phyloP scores from a whole-genome alignment of 2,329 filamentous ascomycete species.

The Scopulariopsis brevicaulis region DNA sequence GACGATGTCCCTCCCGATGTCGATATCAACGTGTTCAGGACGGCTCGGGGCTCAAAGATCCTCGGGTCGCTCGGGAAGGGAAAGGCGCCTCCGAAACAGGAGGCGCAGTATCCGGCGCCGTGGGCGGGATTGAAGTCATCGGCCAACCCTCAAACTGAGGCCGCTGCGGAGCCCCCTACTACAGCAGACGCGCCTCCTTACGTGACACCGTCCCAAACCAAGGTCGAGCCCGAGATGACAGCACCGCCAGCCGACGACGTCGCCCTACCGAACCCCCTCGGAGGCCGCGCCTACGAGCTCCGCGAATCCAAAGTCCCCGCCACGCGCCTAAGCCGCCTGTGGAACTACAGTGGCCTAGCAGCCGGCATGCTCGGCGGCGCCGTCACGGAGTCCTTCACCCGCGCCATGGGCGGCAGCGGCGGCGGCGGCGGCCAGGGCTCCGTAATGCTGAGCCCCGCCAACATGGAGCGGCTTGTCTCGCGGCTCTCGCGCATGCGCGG shows the following conservation, averaged over 20 bases:
- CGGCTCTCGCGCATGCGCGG: conserved; percentile 95
- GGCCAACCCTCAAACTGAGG: background rate
- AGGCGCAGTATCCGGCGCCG: conserved; percentile 4
- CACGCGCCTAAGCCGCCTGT: conserved; percentile 73
- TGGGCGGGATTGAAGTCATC: background rate
- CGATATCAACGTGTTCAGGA: conserved; percentile 22
- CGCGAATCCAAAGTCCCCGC: conserved; percentile 85
- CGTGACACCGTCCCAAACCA: background rate
- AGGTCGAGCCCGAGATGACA: background rate
- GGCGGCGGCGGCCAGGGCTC: conserved; percentile 54
- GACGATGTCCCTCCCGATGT: conserved; percentile 24
- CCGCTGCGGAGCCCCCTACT: background rate
- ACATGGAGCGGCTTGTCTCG: conserved; percentile 86
- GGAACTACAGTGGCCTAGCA: conserved; percentile 90
- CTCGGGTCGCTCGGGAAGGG: conserved; percentile 23
- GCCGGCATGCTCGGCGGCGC: conserved; percentile 94
- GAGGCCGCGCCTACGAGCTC: conserved; percentile 48
- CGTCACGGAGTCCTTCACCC: conserved; percentile 71
- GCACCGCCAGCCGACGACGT: background rate
- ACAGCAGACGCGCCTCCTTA: background rate
- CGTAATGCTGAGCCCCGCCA: conserved; percentile 74
- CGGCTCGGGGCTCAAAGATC: conserved; percentile 27
- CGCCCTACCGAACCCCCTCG: background rate
- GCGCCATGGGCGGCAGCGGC: conserved; percentile 56
- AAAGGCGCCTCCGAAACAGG: conserved; percentile 5